Evolutionary conservation across 352 stramenopile genomes (phyloP).

Genomic region (Globisporangium iwayamae): DNA sequence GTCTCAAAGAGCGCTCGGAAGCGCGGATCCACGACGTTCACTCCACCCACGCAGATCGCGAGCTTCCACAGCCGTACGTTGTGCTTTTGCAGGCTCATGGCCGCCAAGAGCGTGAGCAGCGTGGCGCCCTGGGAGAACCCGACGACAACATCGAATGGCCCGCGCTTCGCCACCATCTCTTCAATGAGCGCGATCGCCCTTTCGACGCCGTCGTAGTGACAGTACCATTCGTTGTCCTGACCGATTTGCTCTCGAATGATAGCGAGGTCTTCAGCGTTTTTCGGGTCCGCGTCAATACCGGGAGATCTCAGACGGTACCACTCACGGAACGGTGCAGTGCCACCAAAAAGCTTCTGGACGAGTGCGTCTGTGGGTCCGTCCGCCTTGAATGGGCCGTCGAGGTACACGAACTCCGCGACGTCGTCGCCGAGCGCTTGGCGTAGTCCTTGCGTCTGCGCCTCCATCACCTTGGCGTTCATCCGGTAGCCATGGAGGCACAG

Average conservation of each 20-base stretch:
- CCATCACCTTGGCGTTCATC: slow-evolving; percentile 70
- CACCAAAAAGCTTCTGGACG: slow-evolving; percentile 46
- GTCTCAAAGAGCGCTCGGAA: slow-evolving; percentile 30
- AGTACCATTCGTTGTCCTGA: slow-evolving; percentile 13
- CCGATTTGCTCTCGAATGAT: not conserved
- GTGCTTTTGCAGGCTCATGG: slow-evolving; percentile 27
- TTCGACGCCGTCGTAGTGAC: slow-evolving; percentile 25
- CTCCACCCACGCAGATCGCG: slow-evolving; percentile 35
- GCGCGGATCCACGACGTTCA: slow-evolving; percentile 23
- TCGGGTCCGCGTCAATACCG: not conserved
- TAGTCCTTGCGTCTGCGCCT: slow-evolving; percentile 53
- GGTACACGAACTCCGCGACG: slow-evolving; percentile 62
- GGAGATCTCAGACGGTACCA: slow-evolving; percentile 33
- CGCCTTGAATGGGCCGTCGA: slow-evolving; percentile 54
- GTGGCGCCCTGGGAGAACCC: slow-evolving; percentile 57
- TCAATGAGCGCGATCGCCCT: slow-evolving; percentile 32
- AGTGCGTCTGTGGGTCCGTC: slow-evolving; percentile 48
- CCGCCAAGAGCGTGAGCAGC: slow-evolving; percentile 35
- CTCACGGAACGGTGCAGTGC: slow-evolving; percentile 68
- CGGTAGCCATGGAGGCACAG: slow-evolving; percentile 73
- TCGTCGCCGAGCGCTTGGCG: slow-evolving; percentile 48
- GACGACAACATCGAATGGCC: slow-evolving; percentile 43
- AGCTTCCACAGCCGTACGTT: slow-evolving; percentile 30
- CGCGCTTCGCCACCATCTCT: slow-evolving; percentile 26
- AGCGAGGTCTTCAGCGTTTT: slow-evolving; percentile 19